Conservation (phyloP, 1,284 basidiomycete species). For the Anthracocystis walkeri region DNA sequence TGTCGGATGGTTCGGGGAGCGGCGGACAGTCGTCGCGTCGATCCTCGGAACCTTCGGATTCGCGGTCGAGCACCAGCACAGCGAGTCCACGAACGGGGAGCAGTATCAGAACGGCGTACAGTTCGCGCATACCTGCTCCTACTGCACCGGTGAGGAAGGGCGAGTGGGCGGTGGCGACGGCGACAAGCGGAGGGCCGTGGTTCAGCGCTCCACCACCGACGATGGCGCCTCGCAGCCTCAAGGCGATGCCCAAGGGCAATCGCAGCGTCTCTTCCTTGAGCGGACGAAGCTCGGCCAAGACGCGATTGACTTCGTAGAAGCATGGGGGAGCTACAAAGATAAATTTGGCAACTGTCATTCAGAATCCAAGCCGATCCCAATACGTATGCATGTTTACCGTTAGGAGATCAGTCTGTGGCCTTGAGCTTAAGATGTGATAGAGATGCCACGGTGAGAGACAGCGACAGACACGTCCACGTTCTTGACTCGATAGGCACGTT, state of each 20-base stretch:
- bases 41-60: slow-evolving; percentile 29
- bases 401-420: neutral
- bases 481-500: slow-evolving; percentile 6
- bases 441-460: neutral
- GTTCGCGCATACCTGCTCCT: slow-evolving; percentile 23
- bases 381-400: neutral
- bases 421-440: neutral
- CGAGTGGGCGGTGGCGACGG: slow-evolving; percentile 50
- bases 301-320: slow-evolving; percentile 23
- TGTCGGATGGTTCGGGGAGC: neutral
- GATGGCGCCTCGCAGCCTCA: slow-evolving; percentile 19
- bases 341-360: neutral
- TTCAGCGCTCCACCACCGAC: slow-evolving; percentile 51
- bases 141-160: slow-evolving; percentile 29
- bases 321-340: neutral
- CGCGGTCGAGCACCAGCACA: slow-evolving; percentile 41
- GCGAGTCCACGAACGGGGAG: slow-evolving; percentile 44
- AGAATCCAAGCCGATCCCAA: neutral
- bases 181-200: slow-evolving; percentile 43
- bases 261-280: slow-evolving; percentile 32
- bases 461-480: slow-evolving; percentile 2
- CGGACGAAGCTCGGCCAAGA: slow-evolving; percentile 40
- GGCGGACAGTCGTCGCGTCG: slow-evolving; percentile 15
- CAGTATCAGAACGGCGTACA: slow-evolving; percentile 37
- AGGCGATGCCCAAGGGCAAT: slow-evolving; percentile 30